Conservation (phyloP, 2,329 filamentous ascomycete genomes). For the Penicillium sp. region DNA sequence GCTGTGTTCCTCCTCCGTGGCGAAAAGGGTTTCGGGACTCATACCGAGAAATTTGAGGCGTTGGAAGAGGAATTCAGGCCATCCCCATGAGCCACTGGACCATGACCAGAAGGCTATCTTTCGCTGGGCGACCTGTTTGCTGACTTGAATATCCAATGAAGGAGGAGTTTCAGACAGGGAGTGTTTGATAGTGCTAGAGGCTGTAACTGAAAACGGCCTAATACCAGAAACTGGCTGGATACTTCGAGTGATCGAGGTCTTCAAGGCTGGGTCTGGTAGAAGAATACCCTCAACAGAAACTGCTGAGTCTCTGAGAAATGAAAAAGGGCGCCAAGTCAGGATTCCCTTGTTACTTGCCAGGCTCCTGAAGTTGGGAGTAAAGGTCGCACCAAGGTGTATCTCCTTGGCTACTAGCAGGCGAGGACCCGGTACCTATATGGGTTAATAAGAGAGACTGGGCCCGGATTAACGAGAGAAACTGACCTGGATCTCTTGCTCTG, state of each 20-base stretch:
- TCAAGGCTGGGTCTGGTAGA: constrained; percentile 32
- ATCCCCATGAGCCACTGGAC: constrained; percentile 38
- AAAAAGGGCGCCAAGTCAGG: constrained; percentile 28
- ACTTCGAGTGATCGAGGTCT: constrained; percentile 30
- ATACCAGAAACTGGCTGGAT: constrained; percentile 33
- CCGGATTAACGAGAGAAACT: neutral
- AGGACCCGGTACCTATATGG: constrained; percentile 31
- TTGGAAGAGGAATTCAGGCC: constrained; percentile 32
- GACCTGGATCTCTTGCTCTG: constrained; percentile 28
- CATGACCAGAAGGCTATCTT: constrained; percentile 36
- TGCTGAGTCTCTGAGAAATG: constrained; percentile 33
- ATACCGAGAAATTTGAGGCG: constrained; percentile 25
- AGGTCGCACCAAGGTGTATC: constrained; percentile 34
- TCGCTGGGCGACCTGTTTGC: constrained; percentile 30
- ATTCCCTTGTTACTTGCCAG: constrained; percentile 28
- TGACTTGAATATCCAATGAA: constrained; percentile 31
- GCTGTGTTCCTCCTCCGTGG: constrained; percentile 24
- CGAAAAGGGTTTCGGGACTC: constrained; percentile 19
- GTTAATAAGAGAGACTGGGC: constrained; percentile 6
- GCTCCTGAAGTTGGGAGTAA: constrained; percentile 31
- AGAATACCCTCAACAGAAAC: constrained; percentile 28
- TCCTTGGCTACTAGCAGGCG: constrained; percentile 26
- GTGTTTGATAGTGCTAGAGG: constrained; percentile 30
- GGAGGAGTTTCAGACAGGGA: constrained; percentile 31
- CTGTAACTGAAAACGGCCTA: constrained; percentile 33